Evolutionary conservation across 345 rosid species (phyloP).

Genomic region (Raphanus sativus): DNA sequence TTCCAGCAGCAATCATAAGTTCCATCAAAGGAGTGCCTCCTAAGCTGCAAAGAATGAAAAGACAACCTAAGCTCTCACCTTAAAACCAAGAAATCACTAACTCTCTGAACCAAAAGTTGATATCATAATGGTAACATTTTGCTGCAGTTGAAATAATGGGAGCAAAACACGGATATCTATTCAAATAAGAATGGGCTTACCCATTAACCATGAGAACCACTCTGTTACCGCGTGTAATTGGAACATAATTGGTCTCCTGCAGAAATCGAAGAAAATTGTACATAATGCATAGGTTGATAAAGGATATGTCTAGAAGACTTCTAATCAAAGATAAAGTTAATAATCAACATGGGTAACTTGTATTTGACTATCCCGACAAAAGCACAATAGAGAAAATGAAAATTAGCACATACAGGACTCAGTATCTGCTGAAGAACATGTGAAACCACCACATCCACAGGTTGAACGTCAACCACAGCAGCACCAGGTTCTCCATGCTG

Average conservation of each 20-base stretch:
- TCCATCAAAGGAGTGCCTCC: conserved; percentile 96
- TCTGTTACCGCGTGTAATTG: conserved; percentile 80
- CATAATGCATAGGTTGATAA: conserved; percentile 4
- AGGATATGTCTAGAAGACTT: neutral
- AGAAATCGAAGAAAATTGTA: conserved; percentile 31
- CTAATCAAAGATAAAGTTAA: neutral
- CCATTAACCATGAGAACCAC: conserved; percentile 97
- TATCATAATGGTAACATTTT: neutral
- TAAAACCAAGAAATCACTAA: conserved; percentile 6
- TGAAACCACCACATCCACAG: conserved; percentile 83
- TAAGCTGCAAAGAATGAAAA: conserved; percentile 48
- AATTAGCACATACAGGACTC: conserved; percentile 57
- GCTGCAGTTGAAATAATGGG: neutral
- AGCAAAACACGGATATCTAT: neutral
- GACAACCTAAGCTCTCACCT: neutral
- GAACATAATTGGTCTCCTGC: conserved; percentile 96
- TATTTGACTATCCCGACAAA: conserved; percentile 9
- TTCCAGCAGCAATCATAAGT: conserved; percentile 90
- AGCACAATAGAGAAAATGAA: conserved; percentile 3
- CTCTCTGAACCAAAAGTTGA: neutral
- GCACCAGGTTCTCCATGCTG: conserved; percentile 98
- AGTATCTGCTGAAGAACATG: conserved; percentile 81
- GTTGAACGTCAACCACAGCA: conserved; percentile 84
- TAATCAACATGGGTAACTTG: neutral
- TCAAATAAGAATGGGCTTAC: conserved; percentile 47